phyloP scores from a whole-genome alignment of 768 basidiomycete species.

The Podaxis sp. region DNA sequence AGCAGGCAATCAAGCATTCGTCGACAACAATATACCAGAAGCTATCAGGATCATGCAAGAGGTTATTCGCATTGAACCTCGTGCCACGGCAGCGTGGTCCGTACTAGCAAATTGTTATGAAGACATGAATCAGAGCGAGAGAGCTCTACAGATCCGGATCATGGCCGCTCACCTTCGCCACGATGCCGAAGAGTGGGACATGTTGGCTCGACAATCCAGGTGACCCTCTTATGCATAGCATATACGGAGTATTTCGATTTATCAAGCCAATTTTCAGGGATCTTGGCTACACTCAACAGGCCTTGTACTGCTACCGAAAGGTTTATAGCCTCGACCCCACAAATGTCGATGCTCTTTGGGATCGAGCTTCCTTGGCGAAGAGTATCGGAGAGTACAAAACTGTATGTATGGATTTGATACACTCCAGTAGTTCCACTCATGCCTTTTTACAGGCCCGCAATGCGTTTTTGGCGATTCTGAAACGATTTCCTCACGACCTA shows the following conservation, averaged over 20 bases:
- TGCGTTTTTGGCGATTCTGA: conserved; percentile 70
- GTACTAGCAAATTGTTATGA: conserved; percentile 84
- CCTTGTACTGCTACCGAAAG: conserved; percentile 89
- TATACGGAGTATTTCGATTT: not conserved
- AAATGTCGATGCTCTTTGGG: conserved; percentile 88
- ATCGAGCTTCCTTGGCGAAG: conserved; percentile 79
- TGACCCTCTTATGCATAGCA: conserved; percentile 24
- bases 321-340: conserved; percentile 74
- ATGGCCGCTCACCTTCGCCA: conserved; percentile 88
- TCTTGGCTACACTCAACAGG: conserved; percentile 77
- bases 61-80: conserved; percentile 91
- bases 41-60: conserved; percentile 85
- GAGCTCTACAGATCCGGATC: conserved; percentile 79
- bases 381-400: conserved; percentile 70
- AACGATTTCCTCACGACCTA: conserved; percentile 76
- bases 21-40: conserved; percentile 62
- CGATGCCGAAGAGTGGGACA: conserved; percentile 86
- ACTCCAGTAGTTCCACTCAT: not conserved
- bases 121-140: conserved; percentile 65
- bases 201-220: conserved; percentile 75
- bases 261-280: conserved; percentile 39
- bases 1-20: conserved; percentile 84
- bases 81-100: conserved; percentile 81
- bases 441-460: conserved; percentile 46
- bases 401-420: conserved; percentile 36